Percentiles rank a stretch among this genome's conserved stretches.
These are phyloP conservation scores for Paraphaeosphaeria minitans DNA, from an alignment of 2,329 filamentous ascomycete genomes.

Conservation along the genomic window DNA sequence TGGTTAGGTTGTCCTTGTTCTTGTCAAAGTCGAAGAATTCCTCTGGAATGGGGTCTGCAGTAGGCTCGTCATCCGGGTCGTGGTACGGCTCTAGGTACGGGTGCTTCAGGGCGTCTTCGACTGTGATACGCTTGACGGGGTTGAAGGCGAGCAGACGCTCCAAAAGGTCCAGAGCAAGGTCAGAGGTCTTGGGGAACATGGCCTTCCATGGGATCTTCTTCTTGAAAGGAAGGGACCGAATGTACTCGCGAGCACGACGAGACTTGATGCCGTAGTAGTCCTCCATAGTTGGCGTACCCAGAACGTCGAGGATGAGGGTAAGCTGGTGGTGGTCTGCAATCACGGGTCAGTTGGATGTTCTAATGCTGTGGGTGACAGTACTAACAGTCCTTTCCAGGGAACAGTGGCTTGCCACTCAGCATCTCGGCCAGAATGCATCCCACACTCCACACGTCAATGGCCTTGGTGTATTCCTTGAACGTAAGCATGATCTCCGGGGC, in stretches of 20 bases:
- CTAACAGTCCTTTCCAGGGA: constrained; percentile 97
- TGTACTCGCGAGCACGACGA: constrained; percentile 94
- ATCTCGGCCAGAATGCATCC: constrained; percentile 98
- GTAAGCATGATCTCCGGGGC: constrained; percentile 99
- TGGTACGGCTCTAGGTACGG: constrained; percentile 99
- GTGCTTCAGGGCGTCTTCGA: constrained; percentile 96
- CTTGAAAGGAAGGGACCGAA: constrained; percentile 96
- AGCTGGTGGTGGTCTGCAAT: constrained; percentile 91
- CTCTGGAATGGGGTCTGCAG: constrained; percentile 92
- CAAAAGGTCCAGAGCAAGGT: constrained; percentile 87
- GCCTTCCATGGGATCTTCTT: constrained; percentile 99
- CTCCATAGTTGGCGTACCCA: constrained; percentile 98
- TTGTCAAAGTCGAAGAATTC: constrained; percentile 99
- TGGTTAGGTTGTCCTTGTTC: constrained; percentile 98
- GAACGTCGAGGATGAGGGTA: constrained; percentile 93
- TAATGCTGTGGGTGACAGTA: constrained; percentile 4
- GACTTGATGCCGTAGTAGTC: constrained; percentile 99
- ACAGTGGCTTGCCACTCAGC: constrained; percentile 96
- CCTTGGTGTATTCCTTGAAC: constrained; percentile 99
- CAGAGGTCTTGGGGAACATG: constrained; percentile 99
- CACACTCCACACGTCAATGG: constrained; percentile 98
- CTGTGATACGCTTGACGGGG: constrained; percentile 96
- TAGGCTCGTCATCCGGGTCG: constrained; percentile 97
- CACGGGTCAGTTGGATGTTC: not conserved
- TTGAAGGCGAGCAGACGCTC: constrained; percentile 98